A percentile compares a stretch with the other conserved stretches of the same genome.
Evolutionary conservation across 352 stramenopile species (phyloP).

Genomic region (Globisporangium lucens): DNA sequence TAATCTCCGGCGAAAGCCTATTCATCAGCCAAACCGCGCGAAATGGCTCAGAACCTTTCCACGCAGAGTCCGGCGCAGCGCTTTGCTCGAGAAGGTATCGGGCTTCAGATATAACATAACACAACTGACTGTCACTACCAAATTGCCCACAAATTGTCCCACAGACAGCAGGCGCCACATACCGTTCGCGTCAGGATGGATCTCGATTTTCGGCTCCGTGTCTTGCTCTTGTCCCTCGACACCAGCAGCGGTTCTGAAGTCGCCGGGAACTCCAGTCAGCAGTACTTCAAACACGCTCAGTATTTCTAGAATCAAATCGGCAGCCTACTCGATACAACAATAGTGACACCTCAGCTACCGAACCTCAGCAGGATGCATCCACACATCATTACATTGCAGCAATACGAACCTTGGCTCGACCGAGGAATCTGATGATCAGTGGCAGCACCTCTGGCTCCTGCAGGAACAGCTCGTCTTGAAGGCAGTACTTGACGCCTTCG

Average conservation of each 20-base stretch:
- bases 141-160: not conserved
- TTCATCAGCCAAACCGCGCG: not conserved
- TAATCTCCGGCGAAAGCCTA: not conserved
- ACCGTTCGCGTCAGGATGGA: constrained; percentile 48
- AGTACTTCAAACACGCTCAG: constrained; percentile 27
- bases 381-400: not conserved
- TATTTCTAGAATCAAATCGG: constrained; percentile 36
- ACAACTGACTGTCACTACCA: not conserved
- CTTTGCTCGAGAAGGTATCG: constrained; percentile 42
- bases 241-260: not conserved
- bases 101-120: constrained; percentile 20
- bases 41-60: constrained; percentile 53
- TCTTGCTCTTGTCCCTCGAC: not conserved
- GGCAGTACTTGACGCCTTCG: constrained; percentile 50
- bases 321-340: constrained; percentile 14
- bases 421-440: constrained; percentile 44
- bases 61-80: constrained; percentile 19
- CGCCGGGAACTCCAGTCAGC: constrained; percentile 15
- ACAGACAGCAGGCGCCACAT: not conserved
- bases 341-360: not conserved
- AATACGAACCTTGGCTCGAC: constrained; percentile 44
- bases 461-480: constrained; percentile 52
- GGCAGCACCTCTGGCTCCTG: constrained; percentile 54
- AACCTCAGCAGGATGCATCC: not conserved
- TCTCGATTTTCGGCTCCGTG: not conserved